Evolutionary conservation across 73 alveolate species (phyloP), one percentile per base, ranked within the genome.

Genomic region (Paramecium sexaurelia): DNA sequence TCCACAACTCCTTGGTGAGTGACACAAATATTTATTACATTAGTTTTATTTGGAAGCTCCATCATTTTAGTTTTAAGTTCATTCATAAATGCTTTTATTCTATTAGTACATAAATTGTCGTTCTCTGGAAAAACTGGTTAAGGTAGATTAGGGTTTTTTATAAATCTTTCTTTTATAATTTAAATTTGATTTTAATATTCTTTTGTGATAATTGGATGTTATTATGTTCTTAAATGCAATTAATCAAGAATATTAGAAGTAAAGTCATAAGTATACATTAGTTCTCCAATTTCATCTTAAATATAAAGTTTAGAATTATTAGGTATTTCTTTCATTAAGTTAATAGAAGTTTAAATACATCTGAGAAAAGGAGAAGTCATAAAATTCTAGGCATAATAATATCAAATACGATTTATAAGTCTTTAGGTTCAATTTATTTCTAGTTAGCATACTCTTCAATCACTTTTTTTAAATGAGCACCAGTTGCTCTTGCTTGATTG

Each of bases 401-500:
- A 32, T 11, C 29, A 61, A 29, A 29, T 61, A 61, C 83, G 1
- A 61, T 61, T 61, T 61, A 29, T 24, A 61, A 26, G 43, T 61
- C 83, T 8, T 61, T 61, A 3, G 26, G n/a, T 13, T 61, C 15
- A 26, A 61, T 32, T 61, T 61, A 29, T 61, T 32, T 61, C 17
- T 26, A 0, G 26, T 26, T 61, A 7, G 83, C 83, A 61, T 71
- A 71, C 17, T 71, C 86, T 71, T 35, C 11, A 5, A 71, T 71
- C 35, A 71, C 29, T 71, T 71, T 71, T 3, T 22, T 27, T 15
- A 71, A 10, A 35, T 35, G 56, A 0, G 55, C 86, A n/a, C 90
- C 90, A 41, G 90, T 45, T 17, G 22, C 11, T 43, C 29, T 22
- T 36, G 90, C 90, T 43, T 78, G 41, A 17, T 39, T 78, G 8